Evolutionary conservation across 306 rosid genomes (phyloP), one percentile per base, ranked within the genome.

Genomic region (Prunus armeniaca): DNA sequence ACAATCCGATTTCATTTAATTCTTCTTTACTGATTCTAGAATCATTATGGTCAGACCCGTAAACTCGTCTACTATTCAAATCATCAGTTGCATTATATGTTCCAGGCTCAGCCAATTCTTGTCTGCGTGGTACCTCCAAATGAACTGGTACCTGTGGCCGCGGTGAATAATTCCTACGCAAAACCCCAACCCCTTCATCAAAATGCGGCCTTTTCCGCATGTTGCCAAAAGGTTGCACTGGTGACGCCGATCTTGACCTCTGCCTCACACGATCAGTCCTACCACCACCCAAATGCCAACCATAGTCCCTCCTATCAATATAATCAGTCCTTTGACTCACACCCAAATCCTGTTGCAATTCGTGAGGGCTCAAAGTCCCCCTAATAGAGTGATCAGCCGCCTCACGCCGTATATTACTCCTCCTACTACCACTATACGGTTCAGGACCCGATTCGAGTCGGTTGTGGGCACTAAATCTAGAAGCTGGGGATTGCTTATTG

Each of bases 311-410:
- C 77, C 88, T 80, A 77, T 85, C 90, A 75, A 74, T 67, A 34
- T 85, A 78, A 72, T 70, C 81, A 55, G 58, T 68, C 73, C 81
- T 85, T 81, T 71, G 86, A 86, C 73, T 85, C 63, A 73, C 79
- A 78, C 70, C 80, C 64, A 25, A 73, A 76, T 65, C 87, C 54
- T 85, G 84, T 50, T 88, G 73, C 51, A 85, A 51, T 64, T 78
- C 81, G 58, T 67, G 76, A 57, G 97, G 92, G 77, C 91, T 95
- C 81, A 73, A 72, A 45, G 86, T 90, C 86, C 90, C 85, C 79
- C 80, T 80, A 3, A 86, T 72, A 54, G 87, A 49, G 57, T 62
- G 88, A 57, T 78, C 89, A 51, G 54, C 64, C 47, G 82, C 84
- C 62, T 92, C 87, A 9, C 58, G 74, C 4, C 80, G 84, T 46